Evolutionary conservation across 108 stramenopile species (phyloP).

Genomic region (Ochromonas danica): DNA sequence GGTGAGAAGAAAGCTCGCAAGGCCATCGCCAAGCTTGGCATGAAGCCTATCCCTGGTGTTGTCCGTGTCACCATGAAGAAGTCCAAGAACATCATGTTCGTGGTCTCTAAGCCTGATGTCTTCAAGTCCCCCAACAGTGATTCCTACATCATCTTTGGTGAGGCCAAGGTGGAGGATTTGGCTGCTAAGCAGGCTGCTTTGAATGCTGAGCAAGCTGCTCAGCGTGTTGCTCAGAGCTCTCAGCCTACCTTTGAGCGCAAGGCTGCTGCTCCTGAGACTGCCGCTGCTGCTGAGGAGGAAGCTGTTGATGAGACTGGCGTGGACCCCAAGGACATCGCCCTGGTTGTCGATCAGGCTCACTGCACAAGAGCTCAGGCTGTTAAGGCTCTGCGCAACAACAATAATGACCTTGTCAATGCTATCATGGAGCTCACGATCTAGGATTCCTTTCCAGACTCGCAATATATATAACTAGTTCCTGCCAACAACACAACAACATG

Average conservation of each 20-base stretch:
- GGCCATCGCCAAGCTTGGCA: constrained; percentile 91
- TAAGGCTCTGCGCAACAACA: constrained; percentile 87
- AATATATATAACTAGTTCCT: no score
- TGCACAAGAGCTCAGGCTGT: constrained; percentile 82
- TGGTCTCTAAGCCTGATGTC: constrained; percentile 90
- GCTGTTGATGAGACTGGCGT: constrained; percentile 86
- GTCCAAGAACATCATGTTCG: constrained; percentile 88
- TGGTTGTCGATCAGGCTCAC: constrained; percentile 86
- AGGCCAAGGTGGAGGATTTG: constrained; percentile 94
- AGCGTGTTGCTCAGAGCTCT: constrained; percentile 38
- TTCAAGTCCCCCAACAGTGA: constrained; percentile 85
- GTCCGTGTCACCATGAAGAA: constrained; percentile 95
- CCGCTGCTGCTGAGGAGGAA: constrained; percentile 61
- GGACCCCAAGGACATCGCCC: constrained; percentile 91
- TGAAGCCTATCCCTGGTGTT: constrained; percentile 88
- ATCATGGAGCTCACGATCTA: constrained; percentile 94
- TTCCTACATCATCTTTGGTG: constrained; percentile 97
- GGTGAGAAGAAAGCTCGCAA: constrained; percentile 98
- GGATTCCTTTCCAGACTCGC: no score
- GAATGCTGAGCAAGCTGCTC: constrained; percentile 74
- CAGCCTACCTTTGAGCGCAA: constrained; percentile 37
- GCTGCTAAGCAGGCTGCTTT: constrained; percentile 69
- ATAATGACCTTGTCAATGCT: constrained; percentile 91
- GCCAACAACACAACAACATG: no score
- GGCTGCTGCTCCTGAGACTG: constrained; percentile 38